Percentiles rank a stretch among this genome's conserved stretches.
Conservation (phyloP, 306 rosid species). For the Hippophae tibetana region DNA sequence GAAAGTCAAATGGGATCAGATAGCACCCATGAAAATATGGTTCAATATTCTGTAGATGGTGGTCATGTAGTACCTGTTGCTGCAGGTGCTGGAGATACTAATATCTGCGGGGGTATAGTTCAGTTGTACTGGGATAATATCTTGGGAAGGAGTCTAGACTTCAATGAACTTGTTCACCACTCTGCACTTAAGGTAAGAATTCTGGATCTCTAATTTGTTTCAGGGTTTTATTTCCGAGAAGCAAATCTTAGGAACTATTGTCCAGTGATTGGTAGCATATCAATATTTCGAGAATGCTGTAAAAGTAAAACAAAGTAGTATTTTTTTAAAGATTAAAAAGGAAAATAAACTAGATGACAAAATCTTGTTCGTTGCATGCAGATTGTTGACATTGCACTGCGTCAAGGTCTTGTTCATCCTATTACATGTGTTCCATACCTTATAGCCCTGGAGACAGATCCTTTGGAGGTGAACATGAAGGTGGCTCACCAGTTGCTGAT, state of each 20-base stretch:
- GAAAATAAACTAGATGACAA: background rate
- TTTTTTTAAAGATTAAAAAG: background rate
- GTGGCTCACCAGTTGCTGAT: constrained; percentile 92
- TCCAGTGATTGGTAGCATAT: too few relatives aligned
- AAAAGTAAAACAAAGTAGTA: background rate
- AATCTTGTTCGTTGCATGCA: constrained; percentile 19
- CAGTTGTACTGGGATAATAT: constrained; percentile 87
- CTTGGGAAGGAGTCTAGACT: constrained; percentile 76
- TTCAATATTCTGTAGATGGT: constrained; percentile 42
- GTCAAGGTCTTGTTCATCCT: constrained; percentile 99
- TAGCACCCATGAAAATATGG: constrained; percentile 30
- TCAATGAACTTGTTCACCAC: constrained; percentile 71
- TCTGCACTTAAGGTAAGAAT: constrained; percentile 69
- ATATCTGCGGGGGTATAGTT: constrained; percentile 94
- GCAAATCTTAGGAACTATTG: too few relatives aligned
- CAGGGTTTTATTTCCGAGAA: background rate
- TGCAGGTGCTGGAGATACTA: constrained; percentile 99
- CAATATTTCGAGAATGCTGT: too few relatives aligned
- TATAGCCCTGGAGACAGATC: constrained; percentile 97
- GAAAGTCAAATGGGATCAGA: constrained; percentile 81
- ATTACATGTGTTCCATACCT: constrained; percentile 95
- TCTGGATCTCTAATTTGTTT: constrained; percentile 16
- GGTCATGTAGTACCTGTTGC: constrained; percentile 86
- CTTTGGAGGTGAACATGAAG: constrained; percentile 67
- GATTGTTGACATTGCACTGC: constrained; percentile 93